Base-by-base conservation (phyloP, 495 filamentous ascomycete species). In the Penicillium bialowiezense region DNA sequence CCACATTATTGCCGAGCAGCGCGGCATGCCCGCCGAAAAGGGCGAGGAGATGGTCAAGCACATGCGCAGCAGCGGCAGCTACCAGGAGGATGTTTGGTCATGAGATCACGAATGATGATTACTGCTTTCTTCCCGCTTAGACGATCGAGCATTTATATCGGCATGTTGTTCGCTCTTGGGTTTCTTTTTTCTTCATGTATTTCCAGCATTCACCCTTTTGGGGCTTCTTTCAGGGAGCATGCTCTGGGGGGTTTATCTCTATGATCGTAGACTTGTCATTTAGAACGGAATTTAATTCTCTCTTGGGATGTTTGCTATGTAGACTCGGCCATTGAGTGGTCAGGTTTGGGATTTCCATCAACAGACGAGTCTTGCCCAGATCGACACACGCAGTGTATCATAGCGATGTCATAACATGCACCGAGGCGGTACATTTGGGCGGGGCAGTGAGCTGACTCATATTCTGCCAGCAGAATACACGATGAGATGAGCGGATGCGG, bases 1-100 rank as follows among this genome's bases (percentile, higher is more conserved):
- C 26, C 83, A 91, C 65, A 95, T 97, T 59, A 83, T 97, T 58
- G 76, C 90, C 21, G 79, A 87, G 56, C 79, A 96, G 71, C 80
- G 93, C 28, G 86, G 85, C 32, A 75, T 97, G 44, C 77, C 88
- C 7, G 83, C 91, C 55, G 72, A 85, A 43, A 92, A 93, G 74
- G 93, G 81, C 17, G 93, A 99, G 70, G 93, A 96, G 57, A 83
- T 96, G 55, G 90, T 99, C 47, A 99, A 96, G 80, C 83, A 83
- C 61, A 92, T 99, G 89, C 83, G 95, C 55, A 83, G 85, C 48
- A 81, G 84, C 56, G 96, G 95, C 64, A 88, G 92, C 68, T 99
- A 99, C 78, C 93, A 98, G 76, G 93, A 95, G 78, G 89, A 95
- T 66, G 89, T 95, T 32, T 95, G 89, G 89, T 93, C 88, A 75